A percentile compares a stretch with the other conserved stretches of the same genome.
phyloP scores from a whole-genome alignment of 176 grass and related monocot genomes.

The Carex scoparia region DNA sequence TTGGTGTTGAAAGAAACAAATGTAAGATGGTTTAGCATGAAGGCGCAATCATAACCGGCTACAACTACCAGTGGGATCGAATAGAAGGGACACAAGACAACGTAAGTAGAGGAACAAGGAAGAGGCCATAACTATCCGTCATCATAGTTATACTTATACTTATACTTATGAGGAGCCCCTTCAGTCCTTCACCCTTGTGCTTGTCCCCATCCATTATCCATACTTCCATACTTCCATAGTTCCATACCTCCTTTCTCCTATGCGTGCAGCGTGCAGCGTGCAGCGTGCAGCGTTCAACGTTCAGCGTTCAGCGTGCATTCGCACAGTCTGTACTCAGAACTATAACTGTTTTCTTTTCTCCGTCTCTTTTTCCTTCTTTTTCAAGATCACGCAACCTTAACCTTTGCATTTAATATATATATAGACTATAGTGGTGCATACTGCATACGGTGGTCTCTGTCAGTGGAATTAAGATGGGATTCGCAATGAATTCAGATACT shows the following conservation, averaged over 20 bases:
- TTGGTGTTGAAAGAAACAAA: neutral
- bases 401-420: neutral
- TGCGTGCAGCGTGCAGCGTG: neutral
- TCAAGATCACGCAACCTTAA: conserved; percentile 22
- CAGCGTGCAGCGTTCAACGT: too few species aligned
- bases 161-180: neutral
- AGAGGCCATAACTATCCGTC: neutral
- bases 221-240: too few species aligned
- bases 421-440: neutral
- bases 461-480: neutral
- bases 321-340: neutral
- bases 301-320: neutral
- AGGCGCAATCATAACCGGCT: neutral
- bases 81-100: neutral
- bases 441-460: neutral
- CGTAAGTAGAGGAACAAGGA: neutral
- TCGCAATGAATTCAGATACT: neutral
- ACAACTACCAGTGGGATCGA: neutral
- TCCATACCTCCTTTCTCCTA: neutral
- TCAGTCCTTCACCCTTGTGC: neutral
- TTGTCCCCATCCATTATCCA: neutral
- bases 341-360: neutral
- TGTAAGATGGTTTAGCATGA: neutral
- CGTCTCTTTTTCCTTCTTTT: neutral
- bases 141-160: neutral